These are phyloP conservation scores for Tricholoma furcatifolium DNA, from an alignment of 768 basidiomycete species.

Conservation along the genomic window DNA sequence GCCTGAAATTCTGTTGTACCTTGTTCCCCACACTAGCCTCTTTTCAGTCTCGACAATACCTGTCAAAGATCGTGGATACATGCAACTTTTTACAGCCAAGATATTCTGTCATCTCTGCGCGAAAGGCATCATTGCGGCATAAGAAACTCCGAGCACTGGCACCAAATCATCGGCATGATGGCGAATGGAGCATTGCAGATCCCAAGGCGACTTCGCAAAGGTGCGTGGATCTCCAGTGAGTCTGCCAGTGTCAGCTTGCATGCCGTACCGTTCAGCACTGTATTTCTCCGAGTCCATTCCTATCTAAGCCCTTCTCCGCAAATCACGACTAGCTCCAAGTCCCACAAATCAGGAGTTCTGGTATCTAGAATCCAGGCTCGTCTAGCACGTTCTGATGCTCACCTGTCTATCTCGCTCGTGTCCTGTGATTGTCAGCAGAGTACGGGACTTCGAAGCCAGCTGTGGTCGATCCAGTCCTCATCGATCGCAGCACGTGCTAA, in stretches of 20 bases:
- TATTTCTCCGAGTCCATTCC: not conserved
- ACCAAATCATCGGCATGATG: not conserved
- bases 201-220: not conserved
- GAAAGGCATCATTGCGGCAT: no score
- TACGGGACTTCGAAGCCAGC: slow-evolving; percentile 1
- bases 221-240: not conserved
- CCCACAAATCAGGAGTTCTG: not conserved
- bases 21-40: no score
- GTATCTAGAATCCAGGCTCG: no score
- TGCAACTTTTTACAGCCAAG: no score
- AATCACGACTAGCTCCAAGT: not conserved
- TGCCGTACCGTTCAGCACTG: not conserved
- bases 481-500: not conserved
- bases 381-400: no score
- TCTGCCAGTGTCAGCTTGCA: not conserved
- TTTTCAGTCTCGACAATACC: no score
- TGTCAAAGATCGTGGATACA: no score
- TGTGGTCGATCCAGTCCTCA: slow-evolving; percentile 5
- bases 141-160: not conserved
- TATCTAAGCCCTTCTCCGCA: no score
- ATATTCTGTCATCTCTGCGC: no score
- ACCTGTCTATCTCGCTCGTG: no score
- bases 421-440: not conserved
- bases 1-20: no score
- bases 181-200: not conserved